Percentiles rank a stretch among this genome's conserved stretches.
Conservation (phyloP, 2,329 filamentous ascomycete species). For the Aureobasidium mangrovei region DNA sequence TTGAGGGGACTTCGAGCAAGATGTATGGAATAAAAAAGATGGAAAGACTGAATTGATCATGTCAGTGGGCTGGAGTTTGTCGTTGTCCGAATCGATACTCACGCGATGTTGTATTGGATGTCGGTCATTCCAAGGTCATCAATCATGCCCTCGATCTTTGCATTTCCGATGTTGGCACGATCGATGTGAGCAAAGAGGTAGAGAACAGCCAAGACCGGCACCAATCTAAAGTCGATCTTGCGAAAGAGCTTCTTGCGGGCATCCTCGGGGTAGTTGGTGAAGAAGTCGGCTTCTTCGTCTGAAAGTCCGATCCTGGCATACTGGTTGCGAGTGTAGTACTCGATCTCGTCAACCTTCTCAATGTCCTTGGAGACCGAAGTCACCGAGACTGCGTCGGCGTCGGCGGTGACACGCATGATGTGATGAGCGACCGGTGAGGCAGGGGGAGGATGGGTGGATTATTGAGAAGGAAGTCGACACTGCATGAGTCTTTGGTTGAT, state of each 20-base stretch:
- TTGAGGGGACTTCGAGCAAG: conserved; percentile 22
- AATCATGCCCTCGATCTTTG: conserved; percentile 48
- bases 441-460: not conserved
- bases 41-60: conserved; percentile 21
- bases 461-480: not conserved
- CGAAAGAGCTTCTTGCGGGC: conserved; percentile 42
- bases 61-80: conserved; percentile 19
- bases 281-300: conserved; percentile 22
- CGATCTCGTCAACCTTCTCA: conserved; percentile 18
- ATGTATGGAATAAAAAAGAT: conserved; percentile 27
- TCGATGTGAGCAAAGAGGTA: conserved; percentile 73
- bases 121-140: conserved; percentile 54
- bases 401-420: not conserved
- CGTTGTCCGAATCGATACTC: conserved; percentile 17
- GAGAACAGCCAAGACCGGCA: conserved; percentile 58
- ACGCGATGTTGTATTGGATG: conserved; percentile 51
- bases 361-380: conserved; percentile 18
- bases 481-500: too few relatives aligned
- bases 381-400: conserved; percentile 13
- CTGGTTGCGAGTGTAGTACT: conserved; percentile 17
- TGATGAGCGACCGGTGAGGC: not conserved
- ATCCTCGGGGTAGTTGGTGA: conserved; percentile 17
- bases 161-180: conserved; percentile 65
- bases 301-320: conserved; percentile 19
- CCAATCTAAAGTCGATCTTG: conserved; percentile 55